phyloP scores from a whole-genome alignment of 192 early-diverging fungal species.

The Coemansia aciculifera region DNA sequence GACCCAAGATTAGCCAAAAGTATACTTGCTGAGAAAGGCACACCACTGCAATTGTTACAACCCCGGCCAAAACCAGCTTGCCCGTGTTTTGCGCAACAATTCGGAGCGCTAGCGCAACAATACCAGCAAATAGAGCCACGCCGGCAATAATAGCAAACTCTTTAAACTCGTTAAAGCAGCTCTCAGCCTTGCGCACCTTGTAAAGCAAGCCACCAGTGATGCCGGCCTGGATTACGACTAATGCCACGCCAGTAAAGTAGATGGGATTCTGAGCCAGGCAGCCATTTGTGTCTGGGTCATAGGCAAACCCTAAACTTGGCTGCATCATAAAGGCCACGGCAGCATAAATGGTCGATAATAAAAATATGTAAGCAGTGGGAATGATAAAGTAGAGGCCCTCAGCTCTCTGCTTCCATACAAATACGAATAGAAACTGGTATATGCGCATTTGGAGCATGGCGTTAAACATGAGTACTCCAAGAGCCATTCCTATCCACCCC shows the following conservation, averaged over 20 bases:
- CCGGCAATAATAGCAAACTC: conserved; percentile 20
- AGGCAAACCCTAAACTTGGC: conserved; percentile 21
- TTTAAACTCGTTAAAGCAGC: conserved; percentile 40
- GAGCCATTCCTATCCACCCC: conserved; percentile 46
- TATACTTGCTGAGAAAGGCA: conserved; percentile 43
- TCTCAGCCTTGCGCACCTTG: conserved; percentile 35
- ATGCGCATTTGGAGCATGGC: conserved; percentile 39
- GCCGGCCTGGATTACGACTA: conserved; percentile 29
- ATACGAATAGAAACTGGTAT: conserved; percentile 39
- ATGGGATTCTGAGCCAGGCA: conserved; percentile 25
- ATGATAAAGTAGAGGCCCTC: conserved; percentile 36
- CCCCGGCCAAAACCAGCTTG: conserved; percentile 15
- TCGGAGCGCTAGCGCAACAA: conserved; percentile 25
- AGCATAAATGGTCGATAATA: conserved; percentile 26
- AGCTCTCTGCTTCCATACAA: conserved; percentile 28
- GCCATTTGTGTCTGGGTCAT: conserved; percentile 19
- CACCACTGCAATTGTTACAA: conserved; percentile 24
- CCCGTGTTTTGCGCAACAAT: conserved; percentile 22
- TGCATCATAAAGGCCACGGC: conserved; percentile 28
- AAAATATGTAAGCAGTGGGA: conserved; percentile 19
- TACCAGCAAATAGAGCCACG: conserved; percentile 16
- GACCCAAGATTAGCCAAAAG: conserved; percentile 38
- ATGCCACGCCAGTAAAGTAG: conserved; percentile 25
- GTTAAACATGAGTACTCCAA: conserved; percentile 36
- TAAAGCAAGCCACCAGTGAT: conserved; percentile 22